Conservation (phyloP, 1,284 basidiomycete species). For the Trichosporon faecale region DNA sequence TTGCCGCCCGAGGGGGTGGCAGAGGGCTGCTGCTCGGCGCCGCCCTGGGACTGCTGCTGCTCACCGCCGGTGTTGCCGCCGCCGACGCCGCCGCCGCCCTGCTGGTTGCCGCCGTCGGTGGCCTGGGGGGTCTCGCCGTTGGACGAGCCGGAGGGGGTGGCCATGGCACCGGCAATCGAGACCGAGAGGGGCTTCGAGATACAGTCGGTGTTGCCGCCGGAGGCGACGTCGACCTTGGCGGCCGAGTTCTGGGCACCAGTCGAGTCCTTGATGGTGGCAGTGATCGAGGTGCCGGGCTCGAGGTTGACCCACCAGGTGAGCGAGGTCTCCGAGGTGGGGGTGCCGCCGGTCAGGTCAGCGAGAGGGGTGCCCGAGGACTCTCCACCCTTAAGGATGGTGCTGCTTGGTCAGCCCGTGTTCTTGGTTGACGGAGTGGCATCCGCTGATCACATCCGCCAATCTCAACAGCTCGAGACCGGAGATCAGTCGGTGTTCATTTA, state of each 20-base stretch:
- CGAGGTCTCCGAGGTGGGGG: constrained; percentile 45
- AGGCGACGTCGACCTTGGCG: constrained; percentile 58
- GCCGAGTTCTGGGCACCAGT: constrained; percentile 60
- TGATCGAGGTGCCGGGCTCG: constrained; percentile 52
- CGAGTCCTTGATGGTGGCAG: constrained; percentile 40
- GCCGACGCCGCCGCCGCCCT: constrained; percentile 11
- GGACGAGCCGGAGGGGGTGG: constrained; percentile 11
- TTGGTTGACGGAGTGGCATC: background rate
- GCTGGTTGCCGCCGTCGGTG: background rate
- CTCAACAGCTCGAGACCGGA: background rate
- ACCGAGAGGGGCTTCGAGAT: constrained; percentile 19
- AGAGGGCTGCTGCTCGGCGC: background rate
- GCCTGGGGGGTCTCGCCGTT: constrained; percentile 5
- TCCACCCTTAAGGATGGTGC: constrained; percentile 64
- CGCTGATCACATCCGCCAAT: background rate
- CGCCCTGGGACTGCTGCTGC: constrained; percentile 4
- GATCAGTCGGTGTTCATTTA: background rate
- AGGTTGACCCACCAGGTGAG: constrained; percentile 66
- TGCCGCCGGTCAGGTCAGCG: constrained; percentile 38
- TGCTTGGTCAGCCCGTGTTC: constrained; percentile 14
- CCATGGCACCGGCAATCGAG: constrained; percentile 15
- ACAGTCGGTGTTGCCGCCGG: constrained; percentile 50
- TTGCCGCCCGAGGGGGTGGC: background rate
- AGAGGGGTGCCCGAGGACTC: constrained; percentile 62
- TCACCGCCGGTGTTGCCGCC: background rate